phyloP scores from a whole-genome alignment of 1,139 yeast species.

The Pichia sp. region DNA sequence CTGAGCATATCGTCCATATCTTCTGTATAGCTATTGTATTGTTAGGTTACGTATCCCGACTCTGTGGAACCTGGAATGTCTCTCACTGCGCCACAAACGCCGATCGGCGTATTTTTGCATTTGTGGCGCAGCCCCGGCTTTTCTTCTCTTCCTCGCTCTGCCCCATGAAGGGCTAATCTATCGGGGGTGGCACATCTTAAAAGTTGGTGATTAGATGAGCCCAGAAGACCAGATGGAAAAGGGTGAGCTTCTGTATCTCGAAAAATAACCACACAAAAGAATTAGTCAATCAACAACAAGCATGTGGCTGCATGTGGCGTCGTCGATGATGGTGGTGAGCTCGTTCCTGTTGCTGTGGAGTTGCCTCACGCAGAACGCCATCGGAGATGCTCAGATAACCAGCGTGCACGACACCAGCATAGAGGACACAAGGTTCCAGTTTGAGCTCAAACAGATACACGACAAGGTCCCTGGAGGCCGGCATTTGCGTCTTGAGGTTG shows the following conservation, averaged over 20 bases:
- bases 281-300: background rate
- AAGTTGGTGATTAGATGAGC: no score
- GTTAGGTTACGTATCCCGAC: background rate
- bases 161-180: background rate
- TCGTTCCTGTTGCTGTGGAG: constrained; percentile 6
- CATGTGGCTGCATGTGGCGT: background rate
- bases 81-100: background rate
- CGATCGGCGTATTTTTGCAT: background rate
- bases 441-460: constrained; percentile 25
- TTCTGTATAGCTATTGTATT: background rate
- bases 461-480: constrained; percentile 26
- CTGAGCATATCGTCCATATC: constrained; percentile 24
- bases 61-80: background rate
- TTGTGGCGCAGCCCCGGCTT: background rate
- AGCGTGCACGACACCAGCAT: background rate
- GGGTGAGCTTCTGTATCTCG: background rate
- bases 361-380: background rate
- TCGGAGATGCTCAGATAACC: background rate
- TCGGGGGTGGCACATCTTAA: background rate
- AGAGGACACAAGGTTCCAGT: constrained; percentile 3
- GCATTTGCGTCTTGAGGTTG: constrained; percentile 28
- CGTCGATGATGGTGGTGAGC: constrained; percentile 1
- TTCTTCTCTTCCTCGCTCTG: background rate
- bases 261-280: background rate
- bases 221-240: background rate